Evolutionary conservation across 306 rosid species (phyloP), one percentile per base, ranked within the genome.

Genomic region (Cicer judaicum): DNA sequence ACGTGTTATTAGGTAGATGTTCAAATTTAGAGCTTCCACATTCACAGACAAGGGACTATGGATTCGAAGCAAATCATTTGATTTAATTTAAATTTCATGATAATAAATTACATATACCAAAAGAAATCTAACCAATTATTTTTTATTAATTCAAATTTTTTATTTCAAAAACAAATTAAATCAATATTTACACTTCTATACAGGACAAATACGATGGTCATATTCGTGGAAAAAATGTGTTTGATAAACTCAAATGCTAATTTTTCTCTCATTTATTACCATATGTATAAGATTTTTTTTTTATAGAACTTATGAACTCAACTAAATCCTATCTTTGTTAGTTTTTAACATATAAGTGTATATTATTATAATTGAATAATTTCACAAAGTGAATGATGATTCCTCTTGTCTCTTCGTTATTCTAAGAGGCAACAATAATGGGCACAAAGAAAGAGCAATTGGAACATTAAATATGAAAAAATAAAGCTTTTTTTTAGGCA

Each of bases 381-480:
- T 64, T 13, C 36, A 48, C 63, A 12, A 59, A 40, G 79, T 67
- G 56, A 60, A 14, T 12, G 64, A 66, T 43, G 83, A 10, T 14
- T 64, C 53, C 50, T 67, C 47, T 68, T 68, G 47, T 60, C 46
- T 49, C 18, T 29, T 19, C 42, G 7, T 55, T 43, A 57, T 53
- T 38, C 56, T 29, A 75, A 39, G n/a, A 46, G 4, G 4, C 42
- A 59, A 29, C 13, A 61, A 61, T 34, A 60, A 63, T 70, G 57
- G 66, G 47, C 69, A 70, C 16, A 12, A 43, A 38, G 39, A 67
- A 61, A 41, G 59, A 11, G 53, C 16, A 15, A 41, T 2, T 3
- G 1, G 54, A 46, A 21, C 57, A 69, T 63, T 39, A 55, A 55
- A 19, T 36, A 61, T 54, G 63, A 12, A 38, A 36, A 70, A 69